Conservation (phyloP, 768 basidiomycete genomes). For the Mycena haematopus region DNA sequence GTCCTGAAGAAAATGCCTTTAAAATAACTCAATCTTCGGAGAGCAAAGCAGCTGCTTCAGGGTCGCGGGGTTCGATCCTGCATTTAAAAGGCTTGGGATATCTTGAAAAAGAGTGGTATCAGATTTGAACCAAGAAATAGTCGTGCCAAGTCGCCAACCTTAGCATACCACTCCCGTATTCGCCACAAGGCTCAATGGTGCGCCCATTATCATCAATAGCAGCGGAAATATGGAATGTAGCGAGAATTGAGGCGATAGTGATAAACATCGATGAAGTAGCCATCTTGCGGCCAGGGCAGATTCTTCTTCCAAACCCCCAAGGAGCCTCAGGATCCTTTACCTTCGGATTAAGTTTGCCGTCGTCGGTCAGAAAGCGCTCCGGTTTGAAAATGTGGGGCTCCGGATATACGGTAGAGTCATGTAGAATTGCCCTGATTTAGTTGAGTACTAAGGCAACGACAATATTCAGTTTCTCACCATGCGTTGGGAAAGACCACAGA, state of each 20-base stretch:
- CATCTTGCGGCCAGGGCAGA: conserved; percentile 29
- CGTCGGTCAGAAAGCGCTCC: conserved; percentile 40
- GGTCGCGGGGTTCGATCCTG: conserved; percentile 15
- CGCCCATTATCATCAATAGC: conserved; percentile 19
- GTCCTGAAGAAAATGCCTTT: too few species aligned
- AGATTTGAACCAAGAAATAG: neutral
- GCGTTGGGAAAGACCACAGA: conserved; percentile 34
- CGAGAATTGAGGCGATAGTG: conserved; percentile 35
- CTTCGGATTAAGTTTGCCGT: conserved; percentile 25
- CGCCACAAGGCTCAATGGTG: conserved; percentile 11
- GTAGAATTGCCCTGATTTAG: conserved; percentile 39
- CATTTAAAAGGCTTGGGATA: conserved; percentile 27
- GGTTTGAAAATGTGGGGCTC: conserved; percentile 41
- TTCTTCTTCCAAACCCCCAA: conserved; percentile 33
- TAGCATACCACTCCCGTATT: conserved; percentile 26
- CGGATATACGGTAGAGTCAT: conserved; percentile 38
- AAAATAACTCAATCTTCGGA: neutral
- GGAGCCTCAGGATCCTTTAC: conserved; percentile 30
- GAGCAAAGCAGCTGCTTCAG: conserved; percentile 7
- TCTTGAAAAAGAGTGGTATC: conserved; percentile 1
- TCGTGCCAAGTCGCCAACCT: neutral
- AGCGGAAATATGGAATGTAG: conserved; percentile 35
- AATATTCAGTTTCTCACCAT: conserved; percentile 23
- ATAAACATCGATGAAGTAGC: conserved; percentile 38
- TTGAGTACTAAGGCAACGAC: neutral